phyloP scores from a whole-genome alignment of 192 early-diverging fungal species.

The Backusella tuberculispora region DNA sequence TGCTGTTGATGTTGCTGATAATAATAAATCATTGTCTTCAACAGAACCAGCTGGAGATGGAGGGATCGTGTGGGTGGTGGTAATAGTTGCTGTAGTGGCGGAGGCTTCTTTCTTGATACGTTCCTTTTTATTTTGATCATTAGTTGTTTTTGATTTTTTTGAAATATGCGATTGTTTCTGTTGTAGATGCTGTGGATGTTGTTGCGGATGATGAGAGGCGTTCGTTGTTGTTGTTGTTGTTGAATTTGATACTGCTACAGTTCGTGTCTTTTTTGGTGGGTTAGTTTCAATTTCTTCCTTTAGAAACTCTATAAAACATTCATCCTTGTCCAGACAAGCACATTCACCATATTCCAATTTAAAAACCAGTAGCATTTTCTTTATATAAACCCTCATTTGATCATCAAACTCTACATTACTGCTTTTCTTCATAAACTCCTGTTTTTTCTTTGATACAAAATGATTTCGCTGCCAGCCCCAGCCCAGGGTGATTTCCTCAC shows the following conservation, averaged over 20 bases:
- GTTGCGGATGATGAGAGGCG: not conserved
- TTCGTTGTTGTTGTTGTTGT: not conserved
- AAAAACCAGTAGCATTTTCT: constrained; percentile 39
- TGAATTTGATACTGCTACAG: not conserved
- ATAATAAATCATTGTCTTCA: not conserved
- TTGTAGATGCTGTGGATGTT: not conserved
- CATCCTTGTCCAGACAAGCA: constrained; percentile 48
- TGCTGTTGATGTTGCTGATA: not conserved
- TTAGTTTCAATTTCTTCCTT: constrained; percentile 34
- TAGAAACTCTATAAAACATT: constrained; percentile 49
- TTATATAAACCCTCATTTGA: constrained; percentile 36
- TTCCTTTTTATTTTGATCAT: not conserved
- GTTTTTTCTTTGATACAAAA: constrained; percentile 38
- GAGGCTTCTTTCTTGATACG: not conserved
- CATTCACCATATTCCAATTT: constrained; percentile 48
- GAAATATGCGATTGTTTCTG: not conserved
- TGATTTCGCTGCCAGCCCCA: constrained; percentile 71
- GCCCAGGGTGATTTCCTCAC: constrained; percentile 72
- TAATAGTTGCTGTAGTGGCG: not conserved
- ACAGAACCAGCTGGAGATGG: constrained; percentile 11
- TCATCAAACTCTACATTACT: not conserved
- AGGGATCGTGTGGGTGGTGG: not conserved
- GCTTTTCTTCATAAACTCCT: constrained; percentile 24
- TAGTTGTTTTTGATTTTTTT: not conserved
- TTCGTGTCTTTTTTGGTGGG: not conserved